A percentile compares a stretch with the other conserved stretches of the same genome.
Evolutionary conservation across 2,329 filamentous ascomycete genomes (phyloP).

Genomic region (Colletotrichum zoysiae): DNA sequence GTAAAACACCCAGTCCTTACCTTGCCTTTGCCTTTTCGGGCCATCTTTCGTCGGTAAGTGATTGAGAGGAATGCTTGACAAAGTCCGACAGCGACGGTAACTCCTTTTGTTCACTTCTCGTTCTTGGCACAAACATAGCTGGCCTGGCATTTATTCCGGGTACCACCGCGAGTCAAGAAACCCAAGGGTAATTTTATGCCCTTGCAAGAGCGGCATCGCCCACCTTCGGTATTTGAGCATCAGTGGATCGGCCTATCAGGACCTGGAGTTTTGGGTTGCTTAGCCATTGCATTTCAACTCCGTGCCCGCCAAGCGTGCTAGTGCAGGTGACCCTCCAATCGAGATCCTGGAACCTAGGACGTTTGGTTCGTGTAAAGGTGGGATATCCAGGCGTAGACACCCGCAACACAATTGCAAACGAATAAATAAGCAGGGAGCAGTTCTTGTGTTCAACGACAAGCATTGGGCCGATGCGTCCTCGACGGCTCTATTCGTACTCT

Average conservation of each 20-base stretch:
- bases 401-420: not conserved
- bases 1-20: constrained; percentile 65
- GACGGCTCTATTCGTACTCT: not conserved
- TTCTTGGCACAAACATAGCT: not conserved
- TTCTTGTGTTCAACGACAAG: not conserved
- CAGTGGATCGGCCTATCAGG: not conserved
- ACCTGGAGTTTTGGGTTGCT: not conserved
- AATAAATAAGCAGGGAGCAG: not conserved
- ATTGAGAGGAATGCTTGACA: not conserved
- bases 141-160: not conserved
- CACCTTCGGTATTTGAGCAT: too few species aligned
- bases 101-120: not conserved
- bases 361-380: too few species aligned
- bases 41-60: constrained; percentile 1
- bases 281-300: not conserved
- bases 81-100: not conserved
- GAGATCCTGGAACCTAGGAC: not conserved
- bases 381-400: not conserved
- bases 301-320: not conserved
- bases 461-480: not conserved
- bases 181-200: not conserved
- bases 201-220: not conserved
- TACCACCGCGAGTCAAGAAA: not conserved
- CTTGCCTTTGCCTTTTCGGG: constrained; percentile 57
- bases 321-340: not conserved